Evolutionary conservation across 2,329 filamentous ascomycete species (phyloP).

Genomic region (Colletotrichum noveboracense): DNA sequence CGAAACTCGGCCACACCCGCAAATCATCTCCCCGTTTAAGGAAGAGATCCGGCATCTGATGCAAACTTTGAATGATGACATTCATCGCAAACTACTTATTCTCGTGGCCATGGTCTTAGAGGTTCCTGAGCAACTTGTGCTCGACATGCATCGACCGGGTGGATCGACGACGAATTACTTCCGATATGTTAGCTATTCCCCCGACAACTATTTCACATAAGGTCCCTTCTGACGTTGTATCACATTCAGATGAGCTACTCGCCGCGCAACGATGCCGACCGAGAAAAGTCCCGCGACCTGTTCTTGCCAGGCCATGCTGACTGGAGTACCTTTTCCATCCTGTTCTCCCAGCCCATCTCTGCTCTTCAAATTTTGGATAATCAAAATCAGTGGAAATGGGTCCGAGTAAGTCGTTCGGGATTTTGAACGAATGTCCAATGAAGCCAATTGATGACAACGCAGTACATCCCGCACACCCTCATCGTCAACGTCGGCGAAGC

Average conservation of each 20-base stretch:
- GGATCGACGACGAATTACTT: not conserved
- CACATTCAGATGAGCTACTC: not conserved
- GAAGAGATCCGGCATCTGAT: not conserved
- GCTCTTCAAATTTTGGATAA: not conserved
- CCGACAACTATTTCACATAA: accelerated
- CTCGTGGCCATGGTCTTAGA: not conserved
- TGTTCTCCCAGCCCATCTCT: not conserved
- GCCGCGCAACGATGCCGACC: not conserved
- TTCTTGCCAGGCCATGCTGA: not conserved
- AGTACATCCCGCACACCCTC: not conserved
- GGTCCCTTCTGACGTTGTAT: accelerated
- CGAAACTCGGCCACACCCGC: not conserved
- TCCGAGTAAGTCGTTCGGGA: not conserved
- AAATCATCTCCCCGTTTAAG: not conserved
- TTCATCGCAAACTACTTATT: not conserved
- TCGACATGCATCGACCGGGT: not conserved
- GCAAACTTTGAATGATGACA: not conserved
- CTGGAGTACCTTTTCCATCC: not conserved
- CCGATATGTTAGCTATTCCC: not conserved
- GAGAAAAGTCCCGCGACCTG: not conserved
- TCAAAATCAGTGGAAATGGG: not conserved
- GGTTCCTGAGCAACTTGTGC: not conserved
- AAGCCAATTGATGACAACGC: not conserved
- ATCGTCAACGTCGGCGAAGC: not conserved
- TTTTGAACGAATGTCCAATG: not conserved